Conservation (phyloP, 2,329 filamentous ascomycete genomes). For the Claviceps digitariae region DNA sequence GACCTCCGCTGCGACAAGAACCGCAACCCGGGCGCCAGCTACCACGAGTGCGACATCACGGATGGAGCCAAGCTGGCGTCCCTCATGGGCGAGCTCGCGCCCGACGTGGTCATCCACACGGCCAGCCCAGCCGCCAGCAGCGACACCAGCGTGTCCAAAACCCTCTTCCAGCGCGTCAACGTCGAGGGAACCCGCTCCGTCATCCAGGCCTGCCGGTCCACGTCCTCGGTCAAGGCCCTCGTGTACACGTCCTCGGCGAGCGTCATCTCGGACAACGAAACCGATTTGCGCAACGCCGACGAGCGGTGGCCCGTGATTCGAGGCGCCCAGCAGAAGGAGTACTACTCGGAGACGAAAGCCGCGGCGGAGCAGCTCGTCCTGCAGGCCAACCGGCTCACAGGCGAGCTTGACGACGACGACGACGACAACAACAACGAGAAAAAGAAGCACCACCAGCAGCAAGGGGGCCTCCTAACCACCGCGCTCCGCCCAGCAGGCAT, state of each 20-base stretch:
- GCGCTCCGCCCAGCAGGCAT: slow-evolving; percentile 79
- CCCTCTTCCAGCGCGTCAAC: slow-evolving; percentile 69
- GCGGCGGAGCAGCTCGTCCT: slow-evolving; percentile 73
- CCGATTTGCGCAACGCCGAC: slow-evolving; percentile 70
- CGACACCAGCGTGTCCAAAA: slow-evolving; percentile 37
- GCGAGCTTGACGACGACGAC: slow-evolving; percentile 21
- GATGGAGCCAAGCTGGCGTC: slow-evolving; percentile 44
- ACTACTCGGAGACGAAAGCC: slow-evolving; percentile 75
- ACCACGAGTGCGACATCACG: slow-evolving; percentile 69
- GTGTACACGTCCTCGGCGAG: slow-evolving; percentile 88
- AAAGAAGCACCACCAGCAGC: not conserved
- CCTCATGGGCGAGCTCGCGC: slow-evolving; percentile 52
- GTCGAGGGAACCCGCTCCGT: slow-evolving; percentile 73
- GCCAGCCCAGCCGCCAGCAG: slow-evolving; percentile 55
- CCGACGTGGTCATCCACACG: slow-evolving; percentile 82
- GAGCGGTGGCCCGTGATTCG: slow-evolving; percentile 68
- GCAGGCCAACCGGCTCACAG: slow-evolving; percentile 50
- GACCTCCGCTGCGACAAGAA: slow-evolving; percentile 61
- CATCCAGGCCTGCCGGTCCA: slow-evolving; percentile 54
- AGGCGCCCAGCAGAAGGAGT: slow-evolving; percentile 57
- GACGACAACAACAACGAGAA: not conserved
- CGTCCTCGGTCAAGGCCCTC: slow-evolving; percentile 51
- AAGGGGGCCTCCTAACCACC: slow-evolving; percentile 51
- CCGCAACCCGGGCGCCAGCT: slow-evolving; percentile 44
- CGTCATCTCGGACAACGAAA: slow-evolving; percentile 68